Conservation (phyloP, 768 basidiomycete genomes). For the Lactarius deliciosus region DNA sequence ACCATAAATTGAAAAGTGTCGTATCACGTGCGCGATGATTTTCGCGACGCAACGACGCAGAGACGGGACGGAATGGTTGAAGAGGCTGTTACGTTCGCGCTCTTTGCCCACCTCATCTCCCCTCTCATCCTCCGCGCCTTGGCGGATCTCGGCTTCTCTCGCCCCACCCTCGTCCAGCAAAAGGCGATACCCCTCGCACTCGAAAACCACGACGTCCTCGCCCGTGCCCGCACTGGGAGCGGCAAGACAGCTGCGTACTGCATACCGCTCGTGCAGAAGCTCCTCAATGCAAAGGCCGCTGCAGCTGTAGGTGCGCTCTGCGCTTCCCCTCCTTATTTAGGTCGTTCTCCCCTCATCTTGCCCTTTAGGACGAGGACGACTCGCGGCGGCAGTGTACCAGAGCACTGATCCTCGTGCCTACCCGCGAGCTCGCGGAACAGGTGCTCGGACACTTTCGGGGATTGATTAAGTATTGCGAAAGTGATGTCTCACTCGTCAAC, state of each 20-base stretch:
- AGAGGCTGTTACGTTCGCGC: conserved; percentile 37
- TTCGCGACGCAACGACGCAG: neutral
- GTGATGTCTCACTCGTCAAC: conserved; percentile 69
- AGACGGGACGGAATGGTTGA: neutral
- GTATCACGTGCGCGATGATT: neutral
- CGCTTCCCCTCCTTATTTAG: neutral
- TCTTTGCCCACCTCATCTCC: conserved; percentile 79
- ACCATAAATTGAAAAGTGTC: too few species aligned
- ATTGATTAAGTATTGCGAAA: conserved; percentile 76
- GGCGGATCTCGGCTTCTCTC: conserved; percentile 85
- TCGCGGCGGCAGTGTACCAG: conserved; percentile 56
- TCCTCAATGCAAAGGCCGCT: conserved; percentile 70
- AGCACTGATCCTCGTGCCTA: conserved; percentile 82
- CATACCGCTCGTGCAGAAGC: conserved; percentile 86
- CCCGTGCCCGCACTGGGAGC: conserved; percentile 91
- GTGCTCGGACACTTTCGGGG: conserved; percentile 66
- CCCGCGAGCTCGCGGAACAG: conserved; percentile 91
- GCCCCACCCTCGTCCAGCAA: conserved; percentile 88
- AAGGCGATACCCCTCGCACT: conserved; percentile 92
- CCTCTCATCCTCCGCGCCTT: conserved; percentile 82
- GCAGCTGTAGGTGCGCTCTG: conserved; percentile 46
- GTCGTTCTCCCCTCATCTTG: neutral
- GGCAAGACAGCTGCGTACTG: conserved; percentile 98
- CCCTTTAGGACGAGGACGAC: conserved; percentile 21
- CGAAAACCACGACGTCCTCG: conserved; percentile 86